Base-by-base conservation (phyloP, 345 rosid species). In the Heritiera littoralis region DNA sequence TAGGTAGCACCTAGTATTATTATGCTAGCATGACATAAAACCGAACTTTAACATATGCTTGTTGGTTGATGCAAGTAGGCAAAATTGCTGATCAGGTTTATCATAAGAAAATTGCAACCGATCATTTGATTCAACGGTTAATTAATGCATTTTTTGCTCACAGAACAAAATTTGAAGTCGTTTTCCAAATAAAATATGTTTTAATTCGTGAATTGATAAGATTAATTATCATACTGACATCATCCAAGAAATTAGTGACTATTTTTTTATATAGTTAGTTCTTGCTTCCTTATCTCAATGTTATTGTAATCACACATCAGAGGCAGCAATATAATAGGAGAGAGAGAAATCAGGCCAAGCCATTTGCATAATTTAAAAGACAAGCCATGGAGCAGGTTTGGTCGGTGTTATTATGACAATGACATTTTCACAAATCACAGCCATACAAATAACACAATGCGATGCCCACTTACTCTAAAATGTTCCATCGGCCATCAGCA, bases 351-450 rank as follows among this genome's bases (percentile, higher is more conserved):
- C 18, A 20, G 3, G 12, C 2, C 1, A 49, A n/a, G 45, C 3
- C 20, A 38, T 30, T 4, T 6, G 15, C 32, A 67, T 9, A 55
- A 55, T 45, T 30, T 63, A 14, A 1, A 5, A 32, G 18, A 32
- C 2, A 63, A 32, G 41, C 41, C 9, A 66, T 10, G 45, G 72
- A 70, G 75, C 58, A 30, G 69, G 69, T 20, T 9, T 17, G 54
- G 78, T 55, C 54, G 56, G 64, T 73, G 35, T 48, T 74, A 58
- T 74, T 74, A 6, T 40, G 73, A 74, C 59, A 68, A 74, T 17
- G 78, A 78, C 76, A 67, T 74, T 73, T 28, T 28, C 71, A 79
- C 78, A 45, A 20, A 75, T 23, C 79, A 54, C 10, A 69, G 71
- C 66, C 76, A 74, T 73, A 74, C 76, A 66, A 55, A 81, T 72